Evolutionary conservation across 2,329 filamentous ascomycete species (phyloP).

Genomic region (Alternaria infectoria): DNA sequence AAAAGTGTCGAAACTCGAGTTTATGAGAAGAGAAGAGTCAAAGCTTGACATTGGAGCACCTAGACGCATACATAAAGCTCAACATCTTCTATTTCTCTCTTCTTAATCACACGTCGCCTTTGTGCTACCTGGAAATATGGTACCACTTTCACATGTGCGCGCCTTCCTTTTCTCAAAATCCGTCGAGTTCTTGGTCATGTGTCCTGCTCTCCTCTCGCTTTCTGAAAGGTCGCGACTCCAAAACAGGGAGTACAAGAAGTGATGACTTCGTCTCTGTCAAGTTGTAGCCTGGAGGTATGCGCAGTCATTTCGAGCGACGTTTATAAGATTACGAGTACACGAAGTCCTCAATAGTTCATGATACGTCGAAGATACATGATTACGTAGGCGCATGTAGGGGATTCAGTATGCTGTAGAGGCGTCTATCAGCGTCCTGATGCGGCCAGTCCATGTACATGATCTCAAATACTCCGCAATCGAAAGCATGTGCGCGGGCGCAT

Average conservation of each 20-base stretch:
- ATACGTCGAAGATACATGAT: background rate
- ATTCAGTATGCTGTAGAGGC: background rate
- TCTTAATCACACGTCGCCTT: background rate
- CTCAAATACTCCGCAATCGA: background rate
- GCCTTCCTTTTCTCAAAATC: background rate
- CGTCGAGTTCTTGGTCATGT: background rate
- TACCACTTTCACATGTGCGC: background rate
- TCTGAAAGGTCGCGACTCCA: background rate
- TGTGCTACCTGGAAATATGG: fast-evolving
- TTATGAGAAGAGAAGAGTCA: background rate
- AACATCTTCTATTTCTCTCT: background rate
- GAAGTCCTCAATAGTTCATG: background rate
- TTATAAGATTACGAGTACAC: background rate
- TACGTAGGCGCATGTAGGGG: background rate
- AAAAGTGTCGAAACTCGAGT: background rate
- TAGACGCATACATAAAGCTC: background rate
- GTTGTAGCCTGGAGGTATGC: background rate
- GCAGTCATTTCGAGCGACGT: background rate
- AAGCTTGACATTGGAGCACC: background rate
- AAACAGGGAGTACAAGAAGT: background rate
- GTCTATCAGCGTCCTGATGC: background rate
- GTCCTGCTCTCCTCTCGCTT: background rate
- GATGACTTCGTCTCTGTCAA: background rate
- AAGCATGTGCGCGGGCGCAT: background rate
- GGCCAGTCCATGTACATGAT: background rate